A percentile compares a stretch with the other conserved stretches of the same genome.
Conservation (phyloP, 192 early-diverging fungal genomes). For the Endogone sp. region DNA sequence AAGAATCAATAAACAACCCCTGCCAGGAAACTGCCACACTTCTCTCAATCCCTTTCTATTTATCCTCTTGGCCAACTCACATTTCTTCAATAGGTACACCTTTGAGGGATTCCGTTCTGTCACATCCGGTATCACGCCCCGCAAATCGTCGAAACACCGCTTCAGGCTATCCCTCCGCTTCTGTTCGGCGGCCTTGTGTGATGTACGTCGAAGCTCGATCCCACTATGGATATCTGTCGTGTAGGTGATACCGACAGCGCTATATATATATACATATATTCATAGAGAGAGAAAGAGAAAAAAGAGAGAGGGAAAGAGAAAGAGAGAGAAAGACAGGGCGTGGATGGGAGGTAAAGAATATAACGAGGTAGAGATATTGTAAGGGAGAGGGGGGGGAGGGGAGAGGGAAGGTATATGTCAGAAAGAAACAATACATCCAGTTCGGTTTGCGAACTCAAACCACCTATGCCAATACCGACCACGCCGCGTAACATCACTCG, state of each 20-base stretch:
- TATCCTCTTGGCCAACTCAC: not conserved
- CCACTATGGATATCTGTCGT: slow-evolving; percentile 71
- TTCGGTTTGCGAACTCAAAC: too few relatives aligned
- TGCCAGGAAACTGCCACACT: slow-evolving; percentile 79
- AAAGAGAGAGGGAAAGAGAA: slow-evolving; percentile 23
- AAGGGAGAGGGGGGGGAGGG: too few relatives aligned
- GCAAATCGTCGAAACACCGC: slow-evolving; percentile 80
- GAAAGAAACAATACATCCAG: too few relatives aligned
- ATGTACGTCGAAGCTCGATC: slow-evolving; percentile 77
- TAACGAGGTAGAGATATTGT: too few relatives aligned
- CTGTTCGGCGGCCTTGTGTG: slow-evolving; percentile 96
- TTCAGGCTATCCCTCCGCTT: slow-evolving; percentile 93
- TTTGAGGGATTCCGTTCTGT: slow-evolving; percentile 36
- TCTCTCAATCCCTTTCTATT: slow-evolving; percentile 14
- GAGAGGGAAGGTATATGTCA: too few relatives aligned
- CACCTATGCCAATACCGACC: too few relatives aligned
- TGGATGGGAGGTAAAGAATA: not conserved
- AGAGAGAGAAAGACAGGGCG: slow-evolving; percentile 1
- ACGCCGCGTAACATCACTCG: too few relatives aligned
- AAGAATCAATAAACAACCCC: slow-evolving; percentile 53
- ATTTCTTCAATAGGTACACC: not conserved
- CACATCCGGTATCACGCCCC: slow-evolving; percentile 63
- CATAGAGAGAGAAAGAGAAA: slow-evolving; percentile 27
- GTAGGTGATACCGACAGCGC: slow-evolving; percentile 69
- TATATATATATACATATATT: too few relatives aligned